phyloP scores from a whole-genome alignment of 1,139 yeast species.

The Lodderomyces margitis region DNA sequence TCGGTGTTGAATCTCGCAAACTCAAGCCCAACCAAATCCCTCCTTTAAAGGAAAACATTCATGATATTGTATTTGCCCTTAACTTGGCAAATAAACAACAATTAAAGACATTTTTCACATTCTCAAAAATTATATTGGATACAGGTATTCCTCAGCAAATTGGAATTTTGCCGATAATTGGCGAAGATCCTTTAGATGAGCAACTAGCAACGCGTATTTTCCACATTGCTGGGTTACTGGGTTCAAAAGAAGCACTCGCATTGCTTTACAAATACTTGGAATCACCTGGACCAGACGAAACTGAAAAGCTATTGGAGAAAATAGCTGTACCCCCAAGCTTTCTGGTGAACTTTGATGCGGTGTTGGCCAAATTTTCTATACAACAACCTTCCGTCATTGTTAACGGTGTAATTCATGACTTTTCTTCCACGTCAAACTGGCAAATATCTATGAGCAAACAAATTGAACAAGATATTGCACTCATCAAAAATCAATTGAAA shows the following conservation, averaged over 20 bases:
- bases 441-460: slow-evolving; percentile 40
- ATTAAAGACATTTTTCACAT: slow-evolving; percentile 44
- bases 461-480: slow-evolving; percentile 34
- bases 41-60: slow-evolving; percentile 68
- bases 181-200: slow-evolving; percentile 27
- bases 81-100: slow-evolving; percentile 56
- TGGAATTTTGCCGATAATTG: slow-evolving; percentile 68
- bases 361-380: slow-evolving; percentile 37
- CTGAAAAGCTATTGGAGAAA: slow-evolving; percentile 22
- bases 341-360: slow-evolving; percentile 27
- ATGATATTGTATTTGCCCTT: slow-evolving; percentile 71
- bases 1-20: slow-evolving; percentile 26
- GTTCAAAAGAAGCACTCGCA: slow-evolving; percentile 39
- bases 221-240: slow-evolving; percentile 30
- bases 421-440: slow-evolving; percentile 34
- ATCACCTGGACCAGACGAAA: slow-evolving; percentile 25
- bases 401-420: slow-evolving; percentile 65
- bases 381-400: slow-evolving; percentile 54
- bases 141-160: slow-evolving; percentile 74
- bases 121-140: slow-evolving; percentile 50
- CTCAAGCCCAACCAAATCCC: slow-evolving; percentile 62
- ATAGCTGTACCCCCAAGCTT: slow-evolving; percentile 18
- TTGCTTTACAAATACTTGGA: slow-evolving; percentile 40
- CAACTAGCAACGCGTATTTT: slow-evolving; percentile 33
- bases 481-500: slow-evolving; percentile 25